Base-by-base conservation (phyloP, 176 grass and related monocot species). In the Bromus sterilis region DNA sequence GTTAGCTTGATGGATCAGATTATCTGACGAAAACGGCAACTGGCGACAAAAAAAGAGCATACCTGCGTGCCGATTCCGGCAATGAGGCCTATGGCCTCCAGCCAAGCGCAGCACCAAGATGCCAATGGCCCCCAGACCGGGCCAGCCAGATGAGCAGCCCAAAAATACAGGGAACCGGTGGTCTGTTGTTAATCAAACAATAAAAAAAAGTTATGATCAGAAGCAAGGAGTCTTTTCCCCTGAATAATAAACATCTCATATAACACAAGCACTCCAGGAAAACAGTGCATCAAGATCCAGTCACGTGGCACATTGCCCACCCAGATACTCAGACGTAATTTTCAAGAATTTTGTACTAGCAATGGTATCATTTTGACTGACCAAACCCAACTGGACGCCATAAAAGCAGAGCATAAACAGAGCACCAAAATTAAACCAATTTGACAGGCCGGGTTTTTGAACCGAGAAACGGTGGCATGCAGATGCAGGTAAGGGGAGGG, bases 21-120 rank as follows among this genome's bases (percentile, higher is more conserved):
- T 33, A 28, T 12, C 24, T 0, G 14, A 29, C 12, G 13, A 24
- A 80, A 10, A 8, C 9, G 43, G 44, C 24, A 48, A 56, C 31
- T 18, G 32, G 34, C 29, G 35, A 36, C 35, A 36, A 6, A 46
- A 25, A 78, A 15, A 32, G 28, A 23, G n/a, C 4, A 24, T 87
- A 98, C 96, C 92, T 98, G 96, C 9, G 96, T 99, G 72, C 93
- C 96, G 32, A 99, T 99, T 82, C 96, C 96, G 65, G 91, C 93
- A 84, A 95, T 93, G 0, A 99, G 96, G 53, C 93, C 93, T 29
- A 99, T 99, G 61, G 96, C 82, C 88, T 99, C 96, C 58, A 99
- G 82, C 96, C 96, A 99, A 84, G 96, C 96, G 63, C 96, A 99
- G 62, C 96, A 99, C 96, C 96, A 99, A 9, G 96, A 99, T 33